Evolutionary conservation across 1,139 yeast genomes (phyloP).

Genomic region (Meyerozyma sp.): DNA sequence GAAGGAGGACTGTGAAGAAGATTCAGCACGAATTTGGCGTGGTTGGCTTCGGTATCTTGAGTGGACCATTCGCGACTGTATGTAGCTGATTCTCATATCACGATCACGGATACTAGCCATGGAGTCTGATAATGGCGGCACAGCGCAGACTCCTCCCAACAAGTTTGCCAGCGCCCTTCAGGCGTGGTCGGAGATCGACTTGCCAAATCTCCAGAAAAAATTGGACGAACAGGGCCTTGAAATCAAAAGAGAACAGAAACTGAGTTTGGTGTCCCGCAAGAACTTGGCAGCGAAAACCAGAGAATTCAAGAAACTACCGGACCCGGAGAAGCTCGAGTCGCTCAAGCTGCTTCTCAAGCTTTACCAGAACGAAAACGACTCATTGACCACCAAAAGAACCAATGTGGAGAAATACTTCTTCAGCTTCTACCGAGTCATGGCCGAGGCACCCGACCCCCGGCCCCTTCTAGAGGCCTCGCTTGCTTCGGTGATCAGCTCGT

Average conservation of each 20-base stretch:
- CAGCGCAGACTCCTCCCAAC: background rate
- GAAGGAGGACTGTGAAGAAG: too few relatives aligned
- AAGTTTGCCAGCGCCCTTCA: slow-evolving; percentile 49
- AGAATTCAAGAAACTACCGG: slow-evolving; percentile 67
- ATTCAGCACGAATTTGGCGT: too few relatives aligned
- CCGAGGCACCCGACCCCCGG: slow-evolving; percentile 91
- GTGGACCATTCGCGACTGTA: background rate
- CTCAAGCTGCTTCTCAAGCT: slow-evolving; percentile 67
- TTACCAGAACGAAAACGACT: slow-evolving; percentile 86
- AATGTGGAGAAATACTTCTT: slow-evolving; percentile 68
- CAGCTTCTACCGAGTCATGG: slow-evolving; percentile 66
- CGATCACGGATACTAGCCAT: background rate
- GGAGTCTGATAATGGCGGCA: background rate
- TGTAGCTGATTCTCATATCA: background rate
- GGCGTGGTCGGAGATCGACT: slow-evolving; percentile 71
- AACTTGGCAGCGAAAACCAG: slow-evolving; percentile 77
- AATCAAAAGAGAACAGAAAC: slow-evolving; percentile 65
- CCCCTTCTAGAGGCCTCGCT: slow-evolving; percentile 72
- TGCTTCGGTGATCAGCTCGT: slow-evolving; percentile 57
- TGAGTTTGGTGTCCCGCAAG: slow-evolving; percentile 65
- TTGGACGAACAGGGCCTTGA: slow-evolving; percentile 73
- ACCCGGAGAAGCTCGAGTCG: slow-evolving; percentile 59
- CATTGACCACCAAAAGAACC: slow-evolving; percentile 72
- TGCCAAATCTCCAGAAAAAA: slow-evolving; percentile 61
- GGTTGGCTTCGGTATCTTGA: too few relatives aligned